These are phyloP conservation scores for Loxodes magnus DNA, from an alignment of 73 alveolate genomes.

Conservation along the genomic window DNA sequence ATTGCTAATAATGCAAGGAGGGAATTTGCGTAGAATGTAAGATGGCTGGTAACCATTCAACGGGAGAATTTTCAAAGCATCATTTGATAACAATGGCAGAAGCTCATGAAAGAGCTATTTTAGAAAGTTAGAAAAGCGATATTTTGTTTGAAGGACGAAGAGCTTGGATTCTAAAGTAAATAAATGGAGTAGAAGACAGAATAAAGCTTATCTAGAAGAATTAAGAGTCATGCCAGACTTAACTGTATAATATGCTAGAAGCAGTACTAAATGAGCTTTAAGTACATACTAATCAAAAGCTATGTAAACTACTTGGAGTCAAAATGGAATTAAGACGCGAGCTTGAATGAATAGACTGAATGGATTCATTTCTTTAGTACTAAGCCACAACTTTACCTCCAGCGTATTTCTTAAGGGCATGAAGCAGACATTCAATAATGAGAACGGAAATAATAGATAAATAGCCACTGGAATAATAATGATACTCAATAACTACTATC, in stretches of 20 bases:
- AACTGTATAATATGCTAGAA: slow-evolving; percentile 24
- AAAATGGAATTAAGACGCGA: slow-evolving; percentile 26
- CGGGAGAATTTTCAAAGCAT: slow-evolving; percentile 38
- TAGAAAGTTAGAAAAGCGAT: slow-evolving; percentile 31
- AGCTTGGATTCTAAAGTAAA: slow-evolving; percentile 13
- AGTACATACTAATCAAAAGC: slow-evolving; percentile 23
- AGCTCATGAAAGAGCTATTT: slow-evolving; percentile 26
- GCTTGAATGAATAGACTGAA: slow-evolving; percentile 29
- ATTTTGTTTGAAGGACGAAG: slow-evolving; percentile 28
- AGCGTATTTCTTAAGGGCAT: slow-evolving; percentile 24
- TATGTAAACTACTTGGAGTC: slow-evolving; percentile 22
- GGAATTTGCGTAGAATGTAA: slow-evolving; percentile 42
- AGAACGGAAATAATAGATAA: slow-evolving; percentile 24
- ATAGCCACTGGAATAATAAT: too few relatives aligned
- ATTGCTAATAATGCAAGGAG: slow-evolving; percentile 23
- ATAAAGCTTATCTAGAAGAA: slow-evolving; percentile 25
- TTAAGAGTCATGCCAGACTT: slow-evolving; percentile 14
- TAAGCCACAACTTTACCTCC: slow-evolving; percentile 27
- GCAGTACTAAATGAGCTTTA: slow-evolving; percentile 26
- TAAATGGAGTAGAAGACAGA: slow-evolving; percentile 18
- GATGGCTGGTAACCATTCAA: slow-evolving; percentile 35
- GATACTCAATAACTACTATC: slow-evolving; percentile 21
- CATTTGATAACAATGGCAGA: slow-evolving; percentile 30
- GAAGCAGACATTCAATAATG: slow-evolving; percentile 30
- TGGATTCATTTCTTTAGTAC: slow-evolving; percentile 35